Conservation (phyloP, 1,139 yeast species). For the Suhomyces bolitotheri region DNA sequence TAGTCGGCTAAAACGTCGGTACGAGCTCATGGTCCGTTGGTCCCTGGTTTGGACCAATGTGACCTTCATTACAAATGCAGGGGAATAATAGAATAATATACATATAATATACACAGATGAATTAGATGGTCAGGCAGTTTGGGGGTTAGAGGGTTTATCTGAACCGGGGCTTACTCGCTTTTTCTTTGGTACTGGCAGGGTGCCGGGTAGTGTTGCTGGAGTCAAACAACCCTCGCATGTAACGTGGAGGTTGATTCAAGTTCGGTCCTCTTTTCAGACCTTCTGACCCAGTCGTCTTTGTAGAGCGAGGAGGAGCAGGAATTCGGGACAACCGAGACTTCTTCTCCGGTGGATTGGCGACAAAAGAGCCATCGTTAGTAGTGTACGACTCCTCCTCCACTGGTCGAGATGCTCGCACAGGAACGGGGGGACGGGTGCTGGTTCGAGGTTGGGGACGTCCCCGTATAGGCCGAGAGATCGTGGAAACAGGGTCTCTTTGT, state of each 20-base stretch:
- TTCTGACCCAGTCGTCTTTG: not conserved
- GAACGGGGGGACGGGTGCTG: not conserved
- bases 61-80: no score
- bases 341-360: slow-evolving; percentile 19
- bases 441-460: not conserved
- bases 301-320: slow-evolving; percentile 16
- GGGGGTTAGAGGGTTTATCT: slow-evolving; percentile 4
- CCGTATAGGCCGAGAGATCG: not conserved
- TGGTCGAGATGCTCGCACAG: not conserved
- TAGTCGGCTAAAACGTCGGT: no score
- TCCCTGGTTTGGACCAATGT: no score
- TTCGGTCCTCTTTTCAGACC: slow-evolving; percentile 34
- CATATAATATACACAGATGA: slow-evolving; percentile 7
- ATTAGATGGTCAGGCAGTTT: no score
- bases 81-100: no score
- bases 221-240: slow-evolving; percentile 43
- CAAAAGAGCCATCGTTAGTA: slow-evolving; percentile 28
- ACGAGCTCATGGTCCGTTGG: no score
- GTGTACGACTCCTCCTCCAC: slow-evolving; percentile 22
- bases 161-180: slow-evolving; percentile 6
- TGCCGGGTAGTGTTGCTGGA: slow-evolving; percentile 15
- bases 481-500: not conserved
- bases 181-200: slow-evolving; percentile 1
- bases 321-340: slow-evolving; percentile 16
- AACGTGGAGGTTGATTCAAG: slow-evolving; percentile 47